A percentile compares a stretch with the other conserved stretches of the same genome.
Conservation (phyloP, 441 rosid species). For the Brassica balearica region DNA sequence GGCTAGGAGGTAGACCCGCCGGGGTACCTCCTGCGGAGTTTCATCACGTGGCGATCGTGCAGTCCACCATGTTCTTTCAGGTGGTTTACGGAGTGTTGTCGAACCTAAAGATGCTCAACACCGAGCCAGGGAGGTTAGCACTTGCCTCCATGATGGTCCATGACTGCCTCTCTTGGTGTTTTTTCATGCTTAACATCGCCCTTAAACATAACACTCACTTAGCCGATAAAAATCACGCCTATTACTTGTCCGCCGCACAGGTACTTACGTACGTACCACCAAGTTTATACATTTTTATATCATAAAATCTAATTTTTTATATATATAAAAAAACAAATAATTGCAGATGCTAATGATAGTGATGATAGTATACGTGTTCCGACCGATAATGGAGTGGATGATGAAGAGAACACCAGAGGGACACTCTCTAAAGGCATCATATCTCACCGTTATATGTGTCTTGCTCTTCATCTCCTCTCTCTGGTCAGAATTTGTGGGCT, state of each 20-base stretch:
- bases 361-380: conserved; percentile 37
- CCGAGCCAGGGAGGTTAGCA: conserved; percentile 63
- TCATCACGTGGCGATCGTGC: conserved; percentile 32
- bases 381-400: conserved; percentile 59
- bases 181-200: conserved; percentile 30
- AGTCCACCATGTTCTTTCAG: conserved; percentile 52
- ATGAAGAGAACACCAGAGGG: conserved; percentile 54
- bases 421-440: conserved; percentile 48
- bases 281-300: not conserved
- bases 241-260: conserved; percentile 14
- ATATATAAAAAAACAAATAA: not conserved
- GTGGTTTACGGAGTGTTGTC: conserved; percentile 45
- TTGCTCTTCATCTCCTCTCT: conserved; percentile 41
- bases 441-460: conserved; percentile 32
- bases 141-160: conserved; percentile 55
- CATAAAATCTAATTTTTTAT: not conserved
- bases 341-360: conserved; percentile 38
- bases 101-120: conserved; percentile 55
- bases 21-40: conserved; percentile 18
- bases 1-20: not conserved
- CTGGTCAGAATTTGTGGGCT: conserved; percentile 39
- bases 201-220: conserved; percentile 4
- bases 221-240: not conserved
- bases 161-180: conserved; percentile 40
- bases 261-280: not conserved